phyloP scores from a whole-genome alignment of 805 yeast species.

The Sugiyamaella marilandica region DNA sequence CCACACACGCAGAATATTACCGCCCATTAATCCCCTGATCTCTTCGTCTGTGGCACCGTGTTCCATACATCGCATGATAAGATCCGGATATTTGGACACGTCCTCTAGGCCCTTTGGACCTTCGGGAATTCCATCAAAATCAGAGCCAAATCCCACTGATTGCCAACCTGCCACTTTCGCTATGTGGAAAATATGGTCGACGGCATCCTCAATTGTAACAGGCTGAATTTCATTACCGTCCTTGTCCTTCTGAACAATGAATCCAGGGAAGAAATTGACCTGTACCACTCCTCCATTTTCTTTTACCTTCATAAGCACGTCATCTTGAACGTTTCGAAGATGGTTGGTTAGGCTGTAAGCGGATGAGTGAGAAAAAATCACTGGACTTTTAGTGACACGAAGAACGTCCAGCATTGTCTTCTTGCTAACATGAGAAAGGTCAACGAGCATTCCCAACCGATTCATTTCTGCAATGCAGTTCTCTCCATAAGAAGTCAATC shows the following conservation, averaged over 20 bases:
- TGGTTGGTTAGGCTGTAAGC: conserved; percentile 40
- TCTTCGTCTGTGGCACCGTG: conserved; percentile 42
- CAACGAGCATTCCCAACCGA: conserved; percentile 50
- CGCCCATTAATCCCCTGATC: conserved; percentile 17
- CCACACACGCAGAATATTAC: conserved; percentile 18
- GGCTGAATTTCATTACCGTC: conserved; percentile 1
- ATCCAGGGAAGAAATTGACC: conserved; percentile 43
- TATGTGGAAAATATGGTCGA: conserved; percentile 41
- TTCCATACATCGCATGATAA: conserved; percentile 34
- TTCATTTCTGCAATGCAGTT: conserved; percentile 46
- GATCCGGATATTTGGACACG: conserved; percentile 51
- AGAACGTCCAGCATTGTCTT: conserved; percentile 46
- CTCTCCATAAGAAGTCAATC: conserved; percentile 40
- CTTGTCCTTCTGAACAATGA: conserved; percentile 28
- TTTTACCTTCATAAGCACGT: conserved; percentile 38
- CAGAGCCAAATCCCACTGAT: conserved; percentile 48
- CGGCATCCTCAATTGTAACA: conserved; percentile 46
- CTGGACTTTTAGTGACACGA: conserved; percentile 41
- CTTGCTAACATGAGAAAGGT: conserved; percentile 45
- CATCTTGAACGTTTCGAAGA: conserved; percentile 47
- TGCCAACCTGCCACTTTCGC: conserved; percentile 47
- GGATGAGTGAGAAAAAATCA: conserved; percentile 47
- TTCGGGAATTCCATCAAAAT: conserved; percentile 48
- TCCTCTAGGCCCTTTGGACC: conserved; percentile 52
- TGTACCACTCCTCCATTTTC: conserved; percentile 46